Evolutionary conservation across 495 filamentous ascomycete genomes (phyloP).

Genomic region (Hypomontagnella submonticulosa): DNA sequence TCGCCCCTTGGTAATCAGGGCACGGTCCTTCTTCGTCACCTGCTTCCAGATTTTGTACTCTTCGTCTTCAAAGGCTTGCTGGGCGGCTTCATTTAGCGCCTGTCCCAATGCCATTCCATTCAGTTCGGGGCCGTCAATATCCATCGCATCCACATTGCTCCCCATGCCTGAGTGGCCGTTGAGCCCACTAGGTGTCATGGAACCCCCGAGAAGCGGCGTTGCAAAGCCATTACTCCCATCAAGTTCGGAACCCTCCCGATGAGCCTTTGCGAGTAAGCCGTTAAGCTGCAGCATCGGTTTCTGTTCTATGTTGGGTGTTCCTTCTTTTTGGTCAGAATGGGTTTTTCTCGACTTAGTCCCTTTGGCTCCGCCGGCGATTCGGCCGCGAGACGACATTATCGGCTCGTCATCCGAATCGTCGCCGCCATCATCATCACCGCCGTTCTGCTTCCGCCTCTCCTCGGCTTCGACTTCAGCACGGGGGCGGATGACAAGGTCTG

Average conservation of each 20-base stretch:
- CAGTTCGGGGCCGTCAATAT: conserved; percentile 77
- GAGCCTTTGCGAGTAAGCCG: conserved; percentile 59
- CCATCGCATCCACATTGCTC: conserved; percentile 83
- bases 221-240: conserved; percentile 83
- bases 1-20: conserved; percentile 80
- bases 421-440: conserved; percentile 80
- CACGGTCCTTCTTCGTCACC: conserved; percentile 95
- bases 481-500: conserved; percentile 87
- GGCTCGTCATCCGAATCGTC: conserved; percentile 97
- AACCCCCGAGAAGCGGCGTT: conserved; percentile 82
- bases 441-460: conserved; percentile 82
- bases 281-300: conserved; percentile 67
- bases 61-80: conserved; percentile 74
- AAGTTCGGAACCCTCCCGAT: conserved; percentile 63
- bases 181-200: conserved; percentile 78
- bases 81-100: conserved; percentile 62
- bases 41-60: conserved; percentile 99
- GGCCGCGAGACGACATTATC: conserved; percentile 95
- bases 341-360: conserved; percentile 84
- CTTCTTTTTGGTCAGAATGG: conserved; percentile 79
- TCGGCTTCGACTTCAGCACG: conserved; percentile 97
- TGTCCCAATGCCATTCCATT: conserved; percentile 68
- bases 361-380: conserved; percentile 82
- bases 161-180: conserved; percentile 71
- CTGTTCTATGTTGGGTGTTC: conserved; percentile 74